Percentiles rank a stretch among this genome's conserved stretches.
phyloP scores from a whole-genome alignment of 2,329 filamentous ascomycete genomes.

The Exutisphaerella laricina region DNA sequence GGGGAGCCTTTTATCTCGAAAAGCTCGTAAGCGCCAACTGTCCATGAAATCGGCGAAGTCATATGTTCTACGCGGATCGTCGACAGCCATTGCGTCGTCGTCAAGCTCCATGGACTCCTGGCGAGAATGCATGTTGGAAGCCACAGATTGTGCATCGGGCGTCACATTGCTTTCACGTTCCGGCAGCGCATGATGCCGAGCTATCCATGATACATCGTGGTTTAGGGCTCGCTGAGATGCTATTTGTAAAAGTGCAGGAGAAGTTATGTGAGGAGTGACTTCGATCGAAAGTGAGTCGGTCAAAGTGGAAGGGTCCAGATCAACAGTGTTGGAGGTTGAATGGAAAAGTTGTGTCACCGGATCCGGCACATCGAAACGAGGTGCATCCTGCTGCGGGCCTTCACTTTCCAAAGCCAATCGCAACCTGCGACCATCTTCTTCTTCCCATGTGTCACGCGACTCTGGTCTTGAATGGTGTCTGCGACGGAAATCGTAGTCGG shows the following conservation, averaged over 20 bases:
- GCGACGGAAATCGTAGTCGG: conserved; percentile 1
- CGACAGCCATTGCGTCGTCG: conserved; percentile 25
- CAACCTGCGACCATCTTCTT: conserved; percentile 23
- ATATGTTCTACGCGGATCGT: conserved; percentile 27
- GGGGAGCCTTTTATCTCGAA: conserved; percentile 18
- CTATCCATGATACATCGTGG: not conserved
- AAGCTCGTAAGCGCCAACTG: conserved; percentile 25
- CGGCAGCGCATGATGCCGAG: not conserved
- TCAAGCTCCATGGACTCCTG: conserved; percentile 15
- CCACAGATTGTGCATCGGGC: not conserved
- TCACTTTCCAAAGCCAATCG: conserved; percentile 22
- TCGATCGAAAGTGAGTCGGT: not conserved
- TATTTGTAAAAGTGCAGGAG: not conserved
- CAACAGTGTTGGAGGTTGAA: not conserved
- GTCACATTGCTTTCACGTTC: not conserved
- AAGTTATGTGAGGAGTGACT: not conserved
- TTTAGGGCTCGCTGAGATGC: not conserved
- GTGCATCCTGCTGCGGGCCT: conserved; percentile 9
- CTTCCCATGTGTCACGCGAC: conserved; percentile 19
- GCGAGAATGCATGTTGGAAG: not conserved
- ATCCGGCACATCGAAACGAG: conserved; percentile 8
- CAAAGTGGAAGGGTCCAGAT: not conserved
- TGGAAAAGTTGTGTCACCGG: not conserved
- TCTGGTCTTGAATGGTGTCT: conserved; percentile 17
- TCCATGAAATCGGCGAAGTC: conserved; percentile 31